Base-by-base conservation (phyloP, 495 filamentous ascomycete genomes). In the Neurospora intermedia region DNA sequence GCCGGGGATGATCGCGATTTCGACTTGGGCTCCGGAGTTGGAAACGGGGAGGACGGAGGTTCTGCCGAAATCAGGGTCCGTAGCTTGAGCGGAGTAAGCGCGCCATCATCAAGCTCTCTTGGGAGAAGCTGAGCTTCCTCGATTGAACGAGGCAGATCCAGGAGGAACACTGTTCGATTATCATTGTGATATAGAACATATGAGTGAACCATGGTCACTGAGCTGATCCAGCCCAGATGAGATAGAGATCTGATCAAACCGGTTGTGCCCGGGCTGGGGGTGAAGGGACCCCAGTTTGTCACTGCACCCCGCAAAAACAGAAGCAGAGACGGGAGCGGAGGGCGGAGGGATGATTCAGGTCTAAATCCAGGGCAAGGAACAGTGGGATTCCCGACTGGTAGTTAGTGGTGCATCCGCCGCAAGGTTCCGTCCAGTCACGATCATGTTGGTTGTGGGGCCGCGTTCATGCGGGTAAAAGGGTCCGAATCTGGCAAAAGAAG, bases 131-230 rank as follows among this genome's bases (percentile, higher is more conserved):
- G 85, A 16, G 81, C 78, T 70, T 86, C 83, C 73, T 86, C 84
- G 41, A 86, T 77, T 43, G 85, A 85, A 27, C 82, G 75, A 31
- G 84, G 83, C 42, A 86, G 76, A 72, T 86, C 85, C 71, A 86
- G 76, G 11, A 86, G 62, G 48, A 85, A 71, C 42, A 78, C 75
- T 42, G 81, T 78, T 71, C 77, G 76, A 74, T 74, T 74, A 6
- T 76, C 72, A 70, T 80, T 85, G 48, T 82, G 78, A 77, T 80
- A 86, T 31, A 86, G 76, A 46, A 86, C 77, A 39, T 77, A 81
- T 40, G 82, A 82, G 8, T 69, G 38, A n/a, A 42, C 54, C 75
- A 78, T 74, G 8, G 9, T 66, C 54, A 16, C 20, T 20, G 20
- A 27, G 3, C 20, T 20, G 45, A 18, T 46, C 6, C 20, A 15